These are phyloP conservation scores for Rhizophora mangle DNA, from an alignment of 345 rosid species.

Conservation along the genomic window DNA sequence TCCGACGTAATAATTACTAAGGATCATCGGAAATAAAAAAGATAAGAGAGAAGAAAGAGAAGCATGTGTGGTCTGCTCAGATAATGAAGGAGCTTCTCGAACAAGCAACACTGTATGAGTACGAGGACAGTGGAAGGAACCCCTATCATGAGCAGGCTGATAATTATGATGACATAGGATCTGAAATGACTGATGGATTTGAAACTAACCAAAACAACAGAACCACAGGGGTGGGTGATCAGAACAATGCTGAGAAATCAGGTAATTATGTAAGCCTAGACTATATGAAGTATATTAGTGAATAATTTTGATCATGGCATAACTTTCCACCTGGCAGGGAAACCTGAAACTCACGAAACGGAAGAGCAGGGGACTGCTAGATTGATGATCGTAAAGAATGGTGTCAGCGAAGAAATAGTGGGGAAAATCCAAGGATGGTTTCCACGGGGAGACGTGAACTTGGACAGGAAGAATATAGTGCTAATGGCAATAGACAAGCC, in stretches of 20 bases:
- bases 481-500: not conserved
- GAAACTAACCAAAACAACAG: not conserved
- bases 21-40: constrained; percentile 36
- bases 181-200: no score
- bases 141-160: not conserved
- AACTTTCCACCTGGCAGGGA: no score
- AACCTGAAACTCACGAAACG: no score
- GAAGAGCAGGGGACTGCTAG: no score
- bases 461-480: constrained; percentile 18
- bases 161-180: not conserved
- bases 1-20: not conserved
- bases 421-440: not conserved
- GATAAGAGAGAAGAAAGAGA: constrained; percentile 33
- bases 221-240: not conserved
- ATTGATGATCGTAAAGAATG: not conserved
- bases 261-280: no score
- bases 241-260: not conserved
- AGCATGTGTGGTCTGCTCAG: constrained; percentile 44
- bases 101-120: constrained; percentile 13
- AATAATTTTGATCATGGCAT: no score
- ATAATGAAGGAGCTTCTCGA: constrained; percentile 39
- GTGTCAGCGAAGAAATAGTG: not conserved
- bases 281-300: no score
- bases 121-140: constrained; percentile 18
- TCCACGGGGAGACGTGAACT: no score